Base-by-base conservation (phyloP, 805 yeast genomes). In the Candida sithepensis region DNA sequence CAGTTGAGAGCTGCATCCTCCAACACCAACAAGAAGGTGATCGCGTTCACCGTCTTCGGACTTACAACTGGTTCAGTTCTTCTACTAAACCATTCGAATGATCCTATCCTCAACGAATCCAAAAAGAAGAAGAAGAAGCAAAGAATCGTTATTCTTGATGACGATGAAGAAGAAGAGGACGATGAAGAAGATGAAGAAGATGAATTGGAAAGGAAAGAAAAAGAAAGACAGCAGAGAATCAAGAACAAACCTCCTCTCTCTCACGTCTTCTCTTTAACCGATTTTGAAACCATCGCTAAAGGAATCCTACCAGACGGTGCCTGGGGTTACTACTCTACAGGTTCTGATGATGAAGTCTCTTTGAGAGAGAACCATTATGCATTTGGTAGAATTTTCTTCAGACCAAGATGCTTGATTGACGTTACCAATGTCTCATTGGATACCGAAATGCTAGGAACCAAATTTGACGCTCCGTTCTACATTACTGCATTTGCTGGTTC, bases 261-360 rank as follows among this genome's bases (percentile, higher is more conserved):
- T 8, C 81, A 78, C 51, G 78, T 91, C 46, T 80, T 82, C 63
- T 90, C 88, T 59, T 61, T 90, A 50, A 79, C 81, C 51, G 98
- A 91, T 65, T 92, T 91, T 60, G 97, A 92, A 65, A 77, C 77
- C 53, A 83, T 92, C 39, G 97, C 97, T 2, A 75, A 88, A 41
- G 77, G 81, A 49, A 79, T 87, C 32, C 72, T 92, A 72, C 78
- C 85, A 23, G 78, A 78, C 34, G 77, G 79, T 18, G 95, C 91
- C 0, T 87, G 96, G 89, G 91, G 91, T 20, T 92, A 92, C 63
- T 91, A 86, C 62, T 83, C 94, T 1, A 83, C 94, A 4, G 98
- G 94, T 6, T 77, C 95, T 18, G 96, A 90, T 64, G 97, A 91
- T 65, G 98, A 91, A 68, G 79, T 91, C 55, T 78, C 96, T 0